phyloP scores from a whole-genome alignment of 805 yeast genomes.

The Candida cerambycidarum region DNA sequence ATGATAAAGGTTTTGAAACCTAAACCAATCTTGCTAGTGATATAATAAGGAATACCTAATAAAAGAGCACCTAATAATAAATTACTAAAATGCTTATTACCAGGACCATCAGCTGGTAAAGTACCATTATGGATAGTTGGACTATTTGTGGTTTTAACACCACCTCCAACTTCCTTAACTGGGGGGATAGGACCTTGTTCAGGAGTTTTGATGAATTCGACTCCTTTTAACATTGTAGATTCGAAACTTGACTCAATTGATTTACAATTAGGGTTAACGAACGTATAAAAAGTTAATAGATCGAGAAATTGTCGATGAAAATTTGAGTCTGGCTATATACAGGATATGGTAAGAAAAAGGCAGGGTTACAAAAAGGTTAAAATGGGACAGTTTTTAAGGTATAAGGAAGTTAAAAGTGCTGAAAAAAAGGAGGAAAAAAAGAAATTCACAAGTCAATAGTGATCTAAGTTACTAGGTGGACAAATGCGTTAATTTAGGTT shows the following conservation, averaged over 20 bases:
- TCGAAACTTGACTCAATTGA: neutral
- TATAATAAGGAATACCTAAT: conserved; percentile 58
- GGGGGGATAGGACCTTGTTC: conserved; percentile 23
- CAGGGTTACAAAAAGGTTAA: no score
- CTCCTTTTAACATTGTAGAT: conserved; percentile 34
- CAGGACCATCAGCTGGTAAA: conserved; percentile 90
- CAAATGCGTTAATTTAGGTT: no score
- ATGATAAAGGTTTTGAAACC: conserved; percentile 69
- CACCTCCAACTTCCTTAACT: conserved; percentile 30
- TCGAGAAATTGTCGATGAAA: conserved; percentile 7
- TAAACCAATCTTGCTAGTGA: conserved; percentile 65
- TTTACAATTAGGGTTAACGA: conserved; percentile 2
- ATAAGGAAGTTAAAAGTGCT: no score
- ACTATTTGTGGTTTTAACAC: conserved; percentile 39
- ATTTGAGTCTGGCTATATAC: conserved; percentile 1
- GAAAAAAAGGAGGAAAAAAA: no score
- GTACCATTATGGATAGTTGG: conserved; percentile 86
- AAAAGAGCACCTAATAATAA: conserved; percentile 48
- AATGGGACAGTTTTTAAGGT: no score
- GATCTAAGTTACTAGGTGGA: no score
- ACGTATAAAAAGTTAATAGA: neutral
- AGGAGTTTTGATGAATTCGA: conserved; percentile 65
- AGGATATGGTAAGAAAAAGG: no score
- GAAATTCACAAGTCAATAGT: no score
- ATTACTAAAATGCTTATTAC: conserved; percentile 74